These are phyloP conservation scores for Pseudogymnoascus sp. DNA, from an alignment of 2,329 filamentous ascomycete genomes.

Conservation along the genomic window DNA sequence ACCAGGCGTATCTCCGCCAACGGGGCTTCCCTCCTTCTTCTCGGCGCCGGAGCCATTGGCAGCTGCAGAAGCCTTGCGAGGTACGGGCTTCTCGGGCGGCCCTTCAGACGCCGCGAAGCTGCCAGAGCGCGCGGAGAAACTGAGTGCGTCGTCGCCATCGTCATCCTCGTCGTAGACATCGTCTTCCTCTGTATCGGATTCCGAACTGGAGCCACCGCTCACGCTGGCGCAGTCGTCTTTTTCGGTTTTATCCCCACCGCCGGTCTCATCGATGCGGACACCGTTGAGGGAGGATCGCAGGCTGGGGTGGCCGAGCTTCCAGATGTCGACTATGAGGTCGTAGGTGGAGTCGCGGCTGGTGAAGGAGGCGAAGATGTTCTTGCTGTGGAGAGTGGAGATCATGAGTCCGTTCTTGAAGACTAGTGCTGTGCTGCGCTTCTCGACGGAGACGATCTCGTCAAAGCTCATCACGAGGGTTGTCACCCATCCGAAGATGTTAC, in stretches of 20 bases:
- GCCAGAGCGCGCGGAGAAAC: constrained; percentile 36
- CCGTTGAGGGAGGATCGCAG: constrained; percentile 87
- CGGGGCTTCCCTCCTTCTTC: constrained; percentile 41
- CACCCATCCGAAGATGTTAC: constrained; percentile 97
- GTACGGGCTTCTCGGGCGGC: constrained; percentile 53
- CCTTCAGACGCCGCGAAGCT: constrained; percentile 36
- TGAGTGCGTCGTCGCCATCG: constrained; percentile 59
- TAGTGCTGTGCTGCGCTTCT: constrained; percentile 92
- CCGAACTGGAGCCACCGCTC: constrained; percentile 42
- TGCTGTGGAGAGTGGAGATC: constrained; percentile 89
- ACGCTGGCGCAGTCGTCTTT: constrained; percentile 51
- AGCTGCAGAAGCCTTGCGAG: constrained; percentile 63
- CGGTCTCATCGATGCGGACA: constrained; percentile 68
- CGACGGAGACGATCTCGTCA: constrained; percentile 92
- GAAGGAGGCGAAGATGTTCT: constrained; percentile 92
- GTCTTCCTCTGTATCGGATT: constrained; percentile 45
- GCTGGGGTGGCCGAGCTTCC: constrained; percentile 92
- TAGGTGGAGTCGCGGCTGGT: constrained; percentile 93
- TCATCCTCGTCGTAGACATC: constrained; percentile 38
- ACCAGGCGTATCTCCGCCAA: constrained; percentile 66
- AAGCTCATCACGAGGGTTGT: constrained; percentile 97
- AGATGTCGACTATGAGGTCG: constrained; percentile 93
- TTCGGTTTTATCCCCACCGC: constrained; percentile 82
- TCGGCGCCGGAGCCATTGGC: constrained; percentile 39
- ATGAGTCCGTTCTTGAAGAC: constrained; percentile 97